A percentile compares a stretch with the other conserved stretches of the same genome.
phyloP scores from a whole-genome alignment of 805 yeast species.

The Teunomyces lycoperdinae region DNA sequence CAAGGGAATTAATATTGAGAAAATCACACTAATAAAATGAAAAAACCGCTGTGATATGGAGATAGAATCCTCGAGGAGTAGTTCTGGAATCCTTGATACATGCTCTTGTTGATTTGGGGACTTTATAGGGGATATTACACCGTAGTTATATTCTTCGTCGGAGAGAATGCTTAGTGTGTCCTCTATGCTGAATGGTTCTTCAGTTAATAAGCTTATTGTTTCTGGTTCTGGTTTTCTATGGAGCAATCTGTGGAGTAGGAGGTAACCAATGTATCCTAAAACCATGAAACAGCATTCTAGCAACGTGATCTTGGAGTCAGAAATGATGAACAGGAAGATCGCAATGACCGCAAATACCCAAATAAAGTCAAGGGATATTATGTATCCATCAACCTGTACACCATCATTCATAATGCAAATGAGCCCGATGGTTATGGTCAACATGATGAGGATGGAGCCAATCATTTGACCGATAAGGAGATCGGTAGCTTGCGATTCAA shows the following conservation, averaged over 20 bases:
- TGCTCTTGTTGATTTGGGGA: slow-evolving; percentile 2
- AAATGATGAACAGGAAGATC: slow-evolving; percentile 25
- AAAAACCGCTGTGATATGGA: slow-evolving; percentile 7
- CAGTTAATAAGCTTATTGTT: not conserved
- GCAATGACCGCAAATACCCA: slow-evolving; percentile 28
- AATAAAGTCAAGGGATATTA: slow-evolving; percentile 22
- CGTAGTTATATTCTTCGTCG: slow-evolving; percentile 12
- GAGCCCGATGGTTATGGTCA: slow-evolving; percentile 33
- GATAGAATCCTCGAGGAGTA: slow-evolving; percentile 3
- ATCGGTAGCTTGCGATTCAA: slow-evolving; percentile 27
- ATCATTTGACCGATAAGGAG: slow-evolving; percentile 37
- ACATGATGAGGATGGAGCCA: slow-evolving; percentile 33
- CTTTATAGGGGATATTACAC: slow-evolving; percentile 5
- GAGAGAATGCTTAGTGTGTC: slow-evolving; percentile 21
- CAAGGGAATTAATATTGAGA: slow-evolving; percentile 15
- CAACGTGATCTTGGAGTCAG: slow-evolving; percentile 33
- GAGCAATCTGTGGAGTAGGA: slow-evolving; percentile 19
- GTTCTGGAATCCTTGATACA: not conserved
- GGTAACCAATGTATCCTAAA: slow-evolving; percentile 20
- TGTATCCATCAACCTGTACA: slow-evolving; percentile 18
- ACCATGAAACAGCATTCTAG: slow-evolving; percentile 29
- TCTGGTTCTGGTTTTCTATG: slow-evolving; percentile 5
- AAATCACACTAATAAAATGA: slow-evolving; percentile 9
- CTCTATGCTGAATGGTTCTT: slow-evolving; percentile 18
- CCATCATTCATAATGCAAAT: slow-evolving; percentile 24